Evolutionary conservation across 352 stramenopile genomes (phyloP), one percentile per base, ranked within the genome.

Genomic region (Phytophthora melonis): DNA sequence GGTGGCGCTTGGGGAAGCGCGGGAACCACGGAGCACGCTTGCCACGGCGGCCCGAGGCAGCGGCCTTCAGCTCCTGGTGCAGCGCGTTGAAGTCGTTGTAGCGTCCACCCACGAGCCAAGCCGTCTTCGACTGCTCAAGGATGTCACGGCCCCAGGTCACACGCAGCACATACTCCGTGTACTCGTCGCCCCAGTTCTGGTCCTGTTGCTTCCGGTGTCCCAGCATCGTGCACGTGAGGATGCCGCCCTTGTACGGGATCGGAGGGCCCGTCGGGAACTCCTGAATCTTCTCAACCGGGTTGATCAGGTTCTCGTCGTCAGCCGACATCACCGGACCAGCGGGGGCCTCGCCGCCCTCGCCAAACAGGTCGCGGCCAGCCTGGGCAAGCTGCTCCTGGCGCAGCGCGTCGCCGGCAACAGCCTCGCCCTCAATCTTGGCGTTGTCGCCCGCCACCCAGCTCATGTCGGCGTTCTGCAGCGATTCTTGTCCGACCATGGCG

Each of bases 31-130:
- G 90, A 23, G 89, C 89, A 27, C 90, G 89, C 80, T 97, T 97
- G 64, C 90, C 90, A 43, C 89, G 88, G 49, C 89, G 87, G 10
- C 90, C 90, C 1, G 88, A 95, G 47, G 90, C 90, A 27, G 90
- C 90, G 5, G 89, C 83, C 78, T 97, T 97, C 32, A 97, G 83
- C 72, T 97, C 90, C 53, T 97, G 90, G 81, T 97, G 90, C 19
- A 97, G 84, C 21, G 89, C 88, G 61, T 97, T 97, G 71, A 97
- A 97, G 80, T 97, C 90, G 69, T 97, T 97, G 88, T 97, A 97
- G 34, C 90, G 89, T 62, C 90, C 85, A 23, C 90, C 90, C 1
- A 96, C 88, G 61, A 97, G 89, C 90, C 90, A 97, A 43, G 90
- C 90, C 11, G 90, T 97, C 82, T 95, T 93, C 21, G 86, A 94